phyloP scores from a whole-genome alignment of 768 basidiomycete species.

The Mycena rosella region DNA sequence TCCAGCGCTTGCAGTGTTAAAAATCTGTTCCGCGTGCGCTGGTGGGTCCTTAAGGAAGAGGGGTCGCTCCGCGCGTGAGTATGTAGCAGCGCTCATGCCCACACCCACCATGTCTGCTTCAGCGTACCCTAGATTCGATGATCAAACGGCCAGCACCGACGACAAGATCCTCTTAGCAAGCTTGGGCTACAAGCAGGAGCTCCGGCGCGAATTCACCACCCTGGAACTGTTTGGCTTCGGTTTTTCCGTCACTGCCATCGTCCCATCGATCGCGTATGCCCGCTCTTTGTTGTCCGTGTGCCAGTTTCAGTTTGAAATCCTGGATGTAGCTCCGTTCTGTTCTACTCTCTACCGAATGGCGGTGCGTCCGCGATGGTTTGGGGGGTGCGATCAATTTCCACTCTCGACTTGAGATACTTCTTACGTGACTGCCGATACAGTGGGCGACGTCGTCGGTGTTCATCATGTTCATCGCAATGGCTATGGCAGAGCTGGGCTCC shows the following conservation, averaged over 20 bases:
- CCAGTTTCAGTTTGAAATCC: too few relatives aligned
- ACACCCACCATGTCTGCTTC: too few relatives aligned
- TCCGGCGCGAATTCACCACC: constrained; percentile 48
- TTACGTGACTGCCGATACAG: too few relatives aligned
- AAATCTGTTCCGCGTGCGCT: too few relatives aligned
- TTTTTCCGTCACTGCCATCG: constrained; percentile 37
- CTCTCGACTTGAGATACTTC: background rate
- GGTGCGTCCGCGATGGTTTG: constrained; percentile 80
- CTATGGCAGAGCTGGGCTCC: constrained; percentile 78
- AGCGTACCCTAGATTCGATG: too few relatives aligned
- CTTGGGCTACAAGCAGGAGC: constrained; percentile 59
- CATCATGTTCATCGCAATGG: constrained; percentile 70
- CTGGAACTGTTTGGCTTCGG: constrained; percentile 47
- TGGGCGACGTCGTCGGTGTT: constrained; percentile 75
- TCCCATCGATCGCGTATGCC: constrained; percentile 40
- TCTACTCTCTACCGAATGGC: constrained; percentile 74
- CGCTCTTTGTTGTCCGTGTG: background rate
- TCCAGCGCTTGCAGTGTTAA: too few relatives aligned
- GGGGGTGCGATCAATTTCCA: constrained; percentile 60
- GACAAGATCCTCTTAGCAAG: constrained; percentile 53
- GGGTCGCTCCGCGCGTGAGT: too few relatives aligned
- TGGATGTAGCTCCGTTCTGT: constrained; percentile 36
- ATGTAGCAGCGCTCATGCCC: too few relatives aligned
- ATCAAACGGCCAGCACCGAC: too few relatives aligned
- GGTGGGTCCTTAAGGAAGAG: too few relatives aligned